Evolutionary conservation across 2,329 filamentous ascomycete genomes (phyloP), one percentile per base, ranked within the genome.

Genomic region (Coniochaeta hoffmannii): DNA sequence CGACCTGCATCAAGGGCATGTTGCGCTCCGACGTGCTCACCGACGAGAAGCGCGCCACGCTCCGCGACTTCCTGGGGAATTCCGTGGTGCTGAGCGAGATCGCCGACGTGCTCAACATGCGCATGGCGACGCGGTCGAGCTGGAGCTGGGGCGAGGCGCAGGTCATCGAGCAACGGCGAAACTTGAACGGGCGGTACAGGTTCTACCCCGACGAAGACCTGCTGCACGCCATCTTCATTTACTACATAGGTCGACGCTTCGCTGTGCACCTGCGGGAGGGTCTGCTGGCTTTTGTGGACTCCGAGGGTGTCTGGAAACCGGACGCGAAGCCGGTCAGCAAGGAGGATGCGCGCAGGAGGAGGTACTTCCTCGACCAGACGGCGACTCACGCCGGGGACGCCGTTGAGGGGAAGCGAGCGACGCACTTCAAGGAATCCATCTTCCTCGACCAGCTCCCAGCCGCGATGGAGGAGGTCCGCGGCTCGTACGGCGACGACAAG

Each of bases 391-490:
- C 12, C 4, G 2, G 4, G 2, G 50, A 17, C 1, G 62, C 71
- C 4, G 71, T 73, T 11, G 62, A 71, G 7, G 52, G 63, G 2
- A 64, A 71, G 31, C 68, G 68, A 30, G 51, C 62, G 0, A 66
- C 57, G n/a, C 80, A 80, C 59, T 60, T 62, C 53, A 46, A 63
- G 14, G 31, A 68, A 0, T 66, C 76, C 2, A 81, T 80, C 57
- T 82, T 85, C 60, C 72, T 85, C 66, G 77, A 76, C 31, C 80
- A 84, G 58, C 67, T 86, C 15, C 79, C 80, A 4, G 60, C 62
- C 2, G 64, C 66, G 0, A 64, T 71, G 15, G 53, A 68, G 1
- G 73, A 75, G 53, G 68, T 69, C 8, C 63, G 67, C 6, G 70
- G 66, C 4, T 65, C 19, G 4, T 44, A 44, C 17, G 38, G 67